Evolutionary conservation across 345 rosid species (phyloP).

Genomic region (Turritis glabra): DNA sequence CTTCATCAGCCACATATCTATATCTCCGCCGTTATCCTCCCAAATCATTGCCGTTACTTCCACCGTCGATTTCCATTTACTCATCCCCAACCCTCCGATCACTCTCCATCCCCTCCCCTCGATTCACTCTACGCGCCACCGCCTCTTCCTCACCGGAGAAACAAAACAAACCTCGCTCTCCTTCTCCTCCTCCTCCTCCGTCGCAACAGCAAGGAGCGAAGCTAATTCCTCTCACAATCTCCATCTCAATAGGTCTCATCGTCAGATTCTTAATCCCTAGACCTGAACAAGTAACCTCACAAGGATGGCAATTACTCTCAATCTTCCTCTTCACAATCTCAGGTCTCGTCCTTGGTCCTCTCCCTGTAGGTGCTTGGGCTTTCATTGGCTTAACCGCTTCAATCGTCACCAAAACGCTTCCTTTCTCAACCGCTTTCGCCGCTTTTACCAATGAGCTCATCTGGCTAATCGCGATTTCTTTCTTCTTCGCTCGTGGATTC

Average conservation of each 20-base stretch:
- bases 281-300: conserved; percentile 61
- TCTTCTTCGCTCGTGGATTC: conserved; percentile 98
- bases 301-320: conserved; percentile 88
- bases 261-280: conserved; percentile 61
- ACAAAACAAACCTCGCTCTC: neutral
- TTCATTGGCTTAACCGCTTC: conserved; percentile 77
- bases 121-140: conserved; percentile 43
- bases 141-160: conserved; percentile 35
- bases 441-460: conserved; percentile 92
- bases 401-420: conserved; percentile 64
- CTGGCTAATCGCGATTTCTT: conserved; percentile 92
- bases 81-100: conserved; percentile 40
- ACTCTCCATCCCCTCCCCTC: conserved; percentile 38
- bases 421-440: conserved; percentile 78
- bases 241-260: conserved; percentile 61
- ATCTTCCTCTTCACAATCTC: conserved; percentile 79
- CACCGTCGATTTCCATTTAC: neutral
- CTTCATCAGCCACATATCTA: conserved; percentile 39
- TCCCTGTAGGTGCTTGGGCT: conserved; percentile 98
- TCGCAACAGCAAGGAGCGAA: conserved; percentile 59
- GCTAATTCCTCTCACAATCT: conserved; percentile 53
- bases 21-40: conserved; percentile 44
- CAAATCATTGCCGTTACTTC: conserved; percentile 1
- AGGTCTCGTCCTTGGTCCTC: conserved; percentile 80
- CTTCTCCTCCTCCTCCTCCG: conserved; percentile 4